Base-by-base conservation (phyloP, 2,329 filamentous ascomycete species). In the Sporothrix variecibatus region DNA sequence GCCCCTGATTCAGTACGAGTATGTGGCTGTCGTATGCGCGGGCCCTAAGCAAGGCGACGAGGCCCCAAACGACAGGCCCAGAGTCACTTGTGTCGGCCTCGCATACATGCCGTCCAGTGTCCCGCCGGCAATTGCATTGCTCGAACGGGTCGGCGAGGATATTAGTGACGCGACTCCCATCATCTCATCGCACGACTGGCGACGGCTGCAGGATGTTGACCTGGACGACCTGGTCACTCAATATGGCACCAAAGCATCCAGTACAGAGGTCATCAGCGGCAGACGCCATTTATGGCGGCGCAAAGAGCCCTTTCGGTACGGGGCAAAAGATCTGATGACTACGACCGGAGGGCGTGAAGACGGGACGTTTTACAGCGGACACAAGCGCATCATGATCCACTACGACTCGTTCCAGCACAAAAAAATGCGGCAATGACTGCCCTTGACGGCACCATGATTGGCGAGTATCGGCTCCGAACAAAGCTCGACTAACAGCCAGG, bases 1-100 rank as follows among this genome's bases (percentile, higher is more conserved):
- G 65, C 65, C 65, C 11, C 43, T 68, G 65, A 8, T 68, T 7
- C 43, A 68, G 15, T 68, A 68, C 40, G 65, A 51, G 65, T 68
- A 68, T 17, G 65, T 68, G 11, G 65, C 65, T 3, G 43, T 68
- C 17, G 43, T 31, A 26, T 31, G 4, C 26, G 43, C 51, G 26
- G 65, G 65, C 23, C 40, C n/a, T 7, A 38, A 51, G 26, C 40
- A 12, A 7, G 65, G 28, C 43, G 17, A 17, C 1, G 49, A 51
- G 20, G 43, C 43, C 20, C 43, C n/a, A n/a, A 46, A 46, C 20
- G 43, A 17, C 43, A 46, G 20, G 8, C 20, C 43, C 43, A 49
- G n/a, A n/a, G n/a, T 49, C 64, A 34, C 65, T 7, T 26, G 49
- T 12, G 9, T 68, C 15, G 65, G 43, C 26, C 40, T 68, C 4